A percentile compares a stretch with the other conserved stretches of the same genome.
Conservation (phyloP, 1,284 basidiomycete species). For the Termitomyces sp. region DNA sequence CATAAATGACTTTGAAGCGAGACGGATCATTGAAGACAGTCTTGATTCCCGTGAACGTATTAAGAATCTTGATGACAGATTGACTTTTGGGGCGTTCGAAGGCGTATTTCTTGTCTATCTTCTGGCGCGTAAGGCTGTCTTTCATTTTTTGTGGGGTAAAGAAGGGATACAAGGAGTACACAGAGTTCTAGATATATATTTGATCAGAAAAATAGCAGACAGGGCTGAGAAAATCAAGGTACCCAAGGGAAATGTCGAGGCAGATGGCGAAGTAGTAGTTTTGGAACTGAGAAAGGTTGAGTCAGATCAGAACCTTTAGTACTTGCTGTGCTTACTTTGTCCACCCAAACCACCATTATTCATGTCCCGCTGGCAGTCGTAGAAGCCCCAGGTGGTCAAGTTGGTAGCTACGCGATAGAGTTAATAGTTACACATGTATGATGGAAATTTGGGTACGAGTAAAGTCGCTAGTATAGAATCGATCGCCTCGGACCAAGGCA, state of each 20-base stretch:
- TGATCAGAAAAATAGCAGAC: neutral
- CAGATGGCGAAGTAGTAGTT: slow-evolving; percentile 44
- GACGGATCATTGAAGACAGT: slow-evolving; percentile 36
- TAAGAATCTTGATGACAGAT: slow-evolving; percentile 35
- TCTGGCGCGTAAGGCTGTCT: slow-evolving; percentile 35
- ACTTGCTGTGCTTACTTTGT: slow-evolving; percentile 23
- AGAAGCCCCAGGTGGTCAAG: slow-evolving; percentile 47
- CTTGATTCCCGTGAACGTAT: slow-evolving; percentile 39
- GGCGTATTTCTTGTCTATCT: slow-evolving; percentile 37
- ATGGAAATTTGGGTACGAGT: slow-evolving; percentile 29
- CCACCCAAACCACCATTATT: slow-evolving; percentile 34
- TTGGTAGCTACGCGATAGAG: slow-evolving; percentile 29
- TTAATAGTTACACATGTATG: neutral
- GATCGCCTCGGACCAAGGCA: slow-evolving; percentile 43
- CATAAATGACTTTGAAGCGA: slow-evolving; percentile 35
- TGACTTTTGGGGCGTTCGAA: slow-evolving; percentile 33
- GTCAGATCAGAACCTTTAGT: neutral
- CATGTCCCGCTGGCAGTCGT: slow-evolving; percentile 37
- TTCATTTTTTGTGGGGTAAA: slow-evolving; percentile 46
- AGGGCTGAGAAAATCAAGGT: slow-evolving; percentile 3
- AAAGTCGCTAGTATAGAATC: slow-evolving; percentile 49
- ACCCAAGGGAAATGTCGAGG: slow-evolving; percentile 44
- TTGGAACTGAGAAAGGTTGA: slow-evolving; percentile 29
- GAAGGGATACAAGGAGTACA: slow-evolving; percentile 49
- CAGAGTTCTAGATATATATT: slow-evolving; percentile 28